Evolutionary conservation across 2,329 filamentous ascomycete species (phyloP).

Genomic region (Cercospora beticola): DNA sequence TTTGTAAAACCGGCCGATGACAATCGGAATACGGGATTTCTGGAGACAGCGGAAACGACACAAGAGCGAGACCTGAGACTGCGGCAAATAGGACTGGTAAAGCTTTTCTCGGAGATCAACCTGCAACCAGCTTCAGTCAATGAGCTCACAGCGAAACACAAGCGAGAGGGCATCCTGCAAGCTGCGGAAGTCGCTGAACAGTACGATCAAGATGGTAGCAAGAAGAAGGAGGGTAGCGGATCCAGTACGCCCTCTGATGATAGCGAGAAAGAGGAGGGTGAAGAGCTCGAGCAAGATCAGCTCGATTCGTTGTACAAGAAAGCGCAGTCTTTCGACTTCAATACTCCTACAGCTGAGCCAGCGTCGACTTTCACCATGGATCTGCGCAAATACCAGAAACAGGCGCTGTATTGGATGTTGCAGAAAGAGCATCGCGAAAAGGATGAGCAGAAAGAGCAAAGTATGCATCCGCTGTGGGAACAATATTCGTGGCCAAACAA

Average conservation of each 20-base stretch:
- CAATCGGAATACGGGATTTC: slow-evolving; percentile 71
- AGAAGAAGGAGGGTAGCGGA: slow-evolving; percentile 47
- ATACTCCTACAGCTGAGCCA: slow-evolving; percentile 82
- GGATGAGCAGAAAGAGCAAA: slow-evolving; percentile 64
- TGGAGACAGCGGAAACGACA: slow-evolving; percentile 78
- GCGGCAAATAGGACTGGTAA: slow-evolving; percentile 83
- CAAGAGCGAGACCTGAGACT: slow-evolving; percentile 83
- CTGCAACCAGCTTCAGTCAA: slow-evolving; percentile 74
- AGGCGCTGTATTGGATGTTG: slow-evolving; percentile 95
- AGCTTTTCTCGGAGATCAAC: slow-evolving; percentile 84
- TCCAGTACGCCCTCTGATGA: slow-evolving; percentile 62
- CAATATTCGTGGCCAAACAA: slow-evolving; percentile 87
- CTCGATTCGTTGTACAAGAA: slow-evolving; percentile 93
- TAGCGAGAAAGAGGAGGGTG: slow-evolving; percentile 65
- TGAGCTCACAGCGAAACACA: slow-evolving; percentile 70
- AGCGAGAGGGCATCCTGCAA: slow-evolving; percentile 77
- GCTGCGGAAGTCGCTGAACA: slow-evolving; percentile 88
- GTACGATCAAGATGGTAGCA: slow-evolving; percentile 58
- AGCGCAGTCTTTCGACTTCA: slow-evolving; percentile 94
- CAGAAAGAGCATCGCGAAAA: slow-evolving; percentile 82
- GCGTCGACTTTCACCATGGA: slow-evolving; percentile 77
- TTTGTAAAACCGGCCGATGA: slow-evolving; percentile 64
- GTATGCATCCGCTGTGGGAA: slow-evolving; percentile 97
- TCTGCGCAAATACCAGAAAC: slow-evolving; percentile 89
- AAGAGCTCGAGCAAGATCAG: slow-evolving; percentile 92